phyloP scores from a whole-genome alignment of 495 filamentous ascomycete genomes.

The Xylaria cubensis region DNA sequence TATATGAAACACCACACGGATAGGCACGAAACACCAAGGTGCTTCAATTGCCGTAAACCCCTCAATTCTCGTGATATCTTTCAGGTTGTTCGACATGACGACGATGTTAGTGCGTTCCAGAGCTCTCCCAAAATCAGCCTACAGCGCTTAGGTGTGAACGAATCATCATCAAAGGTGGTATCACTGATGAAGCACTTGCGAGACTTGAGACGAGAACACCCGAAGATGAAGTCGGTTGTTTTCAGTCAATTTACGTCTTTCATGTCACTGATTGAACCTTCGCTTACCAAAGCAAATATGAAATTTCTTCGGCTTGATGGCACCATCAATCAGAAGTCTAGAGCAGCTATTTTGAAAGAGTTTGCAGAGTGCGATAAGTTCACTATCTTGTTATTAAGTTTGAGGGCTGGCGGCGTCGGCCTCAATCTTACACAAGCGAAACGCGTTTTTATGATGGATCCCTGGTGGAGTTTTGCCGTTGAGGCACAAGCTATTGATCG shows the following conservation, averaged over 20 bases:
- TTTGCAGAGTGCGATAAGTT: conserved; percentile 64
- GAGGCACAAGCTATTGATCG: conserved; percentile 98
- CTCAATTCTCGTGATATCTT: conserved; percentile 87
- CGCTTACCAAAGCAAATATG: conserved; percentile 74
- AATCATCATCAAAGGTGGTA: conserved; percentile 87
- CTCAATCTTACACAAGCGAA: conserved; percentile 89
- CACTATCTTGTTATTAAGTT: conserved; percentile 77
- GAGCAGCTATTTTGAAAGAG: conserved; percentile 73
- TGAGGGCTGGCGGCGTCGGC: conserved; percentile 92
- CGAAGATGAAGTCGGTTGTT: conserved; percentile 84
- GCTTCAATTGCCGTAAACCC: conserved; percentile 86
- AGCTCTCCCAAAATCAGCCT: conserved; percentile 72
- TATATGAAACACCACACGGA: conserved; percentile 86
- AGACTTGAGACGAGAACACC: conserved; percentile 62
- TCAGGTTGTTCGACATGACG: conserved; percentile 72
- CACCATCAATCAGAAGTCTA: conserved; percentile 83
- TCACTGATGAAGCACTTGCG: conserved; percentile 77
- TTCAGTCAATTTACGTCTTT: conserved; percentile 98
- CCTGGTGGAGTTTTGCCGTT: conserved; percentile 98
- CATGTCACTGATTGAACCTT: conserved; percentile 84
- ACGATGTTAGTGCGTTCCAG: conserved; percentile 44
- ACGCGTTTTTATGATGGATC: conserved; percentile 97
- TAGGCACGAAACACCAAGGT: conserved; percentile 74
- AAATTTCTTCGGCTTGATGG: conserved; percentile 87
- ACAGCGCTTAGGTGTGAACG: conserved; percentile 72